phyloP scores from a whole-genome alignment of 2,329 filamentous ascomycete species.

The Diaporthe vexans region DNA sequence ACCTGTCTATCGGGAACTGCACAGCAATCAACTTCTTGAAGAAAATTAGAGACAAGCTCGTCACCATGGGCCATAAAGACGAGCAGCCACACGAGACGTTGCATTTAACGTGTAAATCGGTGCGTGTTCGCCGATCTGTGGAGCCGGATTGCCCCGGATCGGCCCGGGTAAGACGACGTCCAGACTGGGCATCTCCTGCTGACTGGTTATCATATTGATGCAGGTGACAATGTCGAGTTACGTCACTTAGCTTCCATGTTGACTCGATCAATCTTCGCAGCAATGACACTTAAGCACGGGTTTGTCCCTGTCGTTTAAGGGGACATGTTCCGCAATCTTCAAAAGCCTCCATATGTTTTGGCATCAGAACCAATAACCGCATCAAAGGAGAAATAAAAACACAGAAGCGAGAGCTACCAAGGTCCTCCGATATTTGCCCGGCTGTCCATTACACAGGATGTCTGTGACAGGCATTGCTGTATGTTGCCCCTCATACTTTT shows the following conservation, averaged over 20 bases:
- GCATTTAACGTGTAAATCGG: not conserved
- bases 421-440: too few species aligned
- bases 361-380: not conserved
- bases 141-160: not conserved
- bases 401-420: not conserved
- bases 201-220: not conserved
- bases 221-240: not conserved
- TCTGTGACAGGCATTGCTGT: constrained; percentile 1
- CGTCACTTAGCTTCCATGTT: not conserved
- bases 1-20: too few species aligned
- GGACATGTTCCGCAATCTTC: not conserved
- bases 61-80: not conserved
- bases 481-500: not conserved
- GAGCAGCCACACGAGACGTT: not conserved
- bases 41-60: not conserved
- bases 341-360: too few species aligned
- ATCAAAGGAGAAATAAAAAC: not conserved
- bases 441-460: not conserved
- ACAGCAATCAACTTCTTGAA: too few species aligned
- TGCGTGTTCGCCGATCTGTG: not conserved
- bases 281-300: not conserved
- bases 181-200: not conserved
- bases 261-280: not conserved
- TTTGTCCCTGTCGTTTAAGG: not conserved
- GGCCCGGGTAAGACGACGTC: not conserved